phyloP scores from a whole-genome alignment of 306 rosid species.

The Carpinus fangiana region DNA sequence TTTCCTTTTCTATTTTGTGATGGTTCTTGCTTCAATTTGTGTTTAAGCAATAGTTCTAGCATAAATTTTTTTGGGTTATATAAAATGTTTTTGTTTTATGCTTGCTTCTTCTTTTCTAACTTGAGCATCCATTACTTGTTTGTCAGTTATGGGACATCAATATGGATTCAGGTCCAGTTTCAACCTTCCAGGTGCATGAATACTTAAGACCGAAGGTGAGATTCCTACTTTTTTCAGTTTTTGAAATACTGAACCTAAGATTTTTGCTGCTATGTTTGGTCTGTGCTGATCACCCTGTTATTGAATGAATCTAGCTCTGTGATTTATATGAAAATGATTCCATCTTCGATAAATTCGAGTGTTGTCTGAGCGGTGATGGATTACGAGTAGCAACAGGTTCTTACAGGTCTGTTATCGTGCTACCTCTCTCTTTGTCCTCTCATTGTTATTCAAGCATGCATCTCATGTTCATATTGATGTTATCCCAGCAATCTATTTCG shows the following conservation, averaged over 20 bases:
- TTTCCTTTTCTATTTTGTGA: too few relatives aligned
- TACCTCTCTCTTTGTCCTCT: slow-evolving; percentile 11
- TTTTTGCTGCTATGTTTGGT: slow-evolving; percentile 20
- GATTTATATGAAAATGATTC: slow-evolving; percentile 98
- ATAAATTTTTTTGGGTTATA: background rate
- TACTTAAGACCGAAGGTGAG: slow-evolving; percentile 95
- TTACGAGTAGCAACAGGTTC: slow-evolving; percentile 90
- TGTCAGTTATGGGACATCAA: slow-evolving; percentile 98
- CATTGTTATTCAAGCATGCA: slow-evolving; percentile 9
- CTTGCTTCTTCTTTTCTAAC: slow-evolving; percentile 7
- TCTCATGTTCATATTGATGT: slow-evolving; percentile 36
- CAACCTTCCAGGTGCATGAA: slow-evolving; percentile 97
- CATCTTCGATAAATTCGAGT: slow-evolving; percentile 95
- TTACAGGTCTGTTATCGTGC: slow-evolving; percentile 61
- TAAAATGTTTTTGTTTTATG: background rate
- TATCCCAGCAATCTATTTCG: slow-evolving; percentile 91
- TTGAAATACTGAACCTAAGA: slow-evolving; percentile 17
- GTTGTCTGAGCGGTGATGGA: slow-evolving; percentile 95
- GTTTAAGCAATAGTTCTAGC: background rate
- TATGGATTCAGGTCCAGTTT: slow-evolving; percentile 96
- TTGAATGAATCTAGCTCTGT: slow-evolving; percentile 67
- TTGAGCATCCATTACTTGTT: slow-evolving; percentile 22
- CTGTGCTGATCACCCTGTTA: slow-evolving; percentile 18
- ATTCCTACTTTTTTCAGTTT: slow-evolving; percentile 28
- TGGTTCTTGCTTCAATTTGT: background rate